Conservation (phyloP, 2,329 filamentous ascomycete species). For the Cadophora malorum region DNA sequence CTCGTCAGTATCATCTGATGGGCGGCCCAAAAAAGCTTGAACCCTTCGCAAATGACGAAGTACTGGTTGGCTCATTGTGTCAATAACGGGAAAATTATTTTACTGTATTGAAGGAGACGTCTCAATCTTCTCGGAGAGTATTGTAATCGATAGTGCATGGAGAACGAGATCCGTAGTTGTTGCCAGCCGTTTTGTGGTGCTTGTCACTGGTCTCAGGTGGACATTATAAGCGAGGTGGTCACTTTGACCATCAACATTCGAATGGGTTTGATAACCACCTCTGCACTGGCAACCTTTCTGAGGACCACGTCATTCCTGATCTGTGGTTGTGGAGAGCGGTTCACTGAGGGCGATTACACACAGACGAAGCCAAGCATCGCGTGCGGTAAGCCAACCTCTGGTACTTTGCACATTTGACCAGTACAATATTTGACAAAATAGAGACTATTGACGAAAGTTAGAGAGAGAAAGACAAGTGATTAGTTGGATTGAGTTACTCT, state of each 20-base stretch:
- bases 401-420: slow-evolving; percentile 1
- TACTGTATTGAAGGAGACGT: not conserved
- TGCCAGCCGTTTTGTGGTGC: not conserved
- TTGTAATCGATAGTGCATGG: not conserved
- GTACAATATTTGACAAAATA: slow-evolving; percentile 2
- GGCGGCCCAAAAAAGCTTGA: not conserved
- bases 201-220: not conserved
- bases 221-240: not conserved
- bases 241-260: not conserved
- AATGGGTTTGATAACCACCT: not conserved
- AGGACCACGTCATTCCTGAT: not conserved
- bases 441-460: slow-evolving; percentile 4
- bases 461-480: slow-evolving; percentile 1
- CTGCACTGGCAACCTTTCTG: not conserved
- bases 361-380: not conserved
- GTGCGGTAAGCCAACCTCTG: not conserved
- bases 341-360: not conserved
- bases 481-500: not conserved
- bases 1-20: not conserved
- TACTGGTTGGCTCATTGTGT: not conserved
- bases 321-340: not conserved
- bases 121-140: not conserved
- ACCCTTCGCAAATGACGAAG: not conserved
- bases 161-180: not conserved
- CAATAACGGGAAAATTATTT: not conserved